phyloP scores from a whole-genome alignment of 495 filamentous ascomycete genomes.

The Staphylotrichum longicolle region DNA sequence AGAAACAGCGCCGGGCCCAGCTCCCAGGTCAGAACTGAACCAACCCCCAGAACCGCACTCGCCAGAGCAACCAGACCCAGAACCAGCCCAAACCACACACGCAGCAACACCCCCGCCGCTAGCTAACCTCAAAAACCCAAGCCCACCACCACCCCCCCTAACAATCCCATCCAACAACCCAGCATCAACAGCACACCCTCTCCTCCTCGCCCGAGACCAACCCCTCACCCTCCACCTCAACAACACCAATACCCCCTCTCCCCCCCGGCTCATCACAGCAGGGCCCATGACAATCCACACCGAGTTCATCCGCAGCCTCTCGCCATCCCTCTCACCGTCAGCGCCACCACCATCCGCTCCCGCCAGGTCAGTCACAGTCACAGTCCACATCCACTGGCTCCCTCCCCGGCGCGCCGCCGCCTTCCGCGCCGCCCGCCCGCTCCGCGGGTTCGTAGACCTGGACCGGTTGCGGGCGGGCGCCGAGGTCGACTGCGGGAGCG shows the following conservation, averaged over 20 bases:
- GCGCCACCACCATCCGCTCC: no score
- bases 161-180: background rate
- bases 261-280: background rate
- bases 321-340: no score
- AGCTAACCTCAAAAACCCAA: background rate
- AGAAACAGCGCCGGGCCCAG: no score
- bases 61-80: no score
- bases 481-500: conserved; percentile 5
- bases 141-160: background rate
- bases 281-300: conserved; percentile 3
- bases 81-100: no score
- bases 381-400: background rate
- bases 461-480: background rate
- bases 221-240: background rate
- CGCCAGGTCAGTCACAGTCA: no score
- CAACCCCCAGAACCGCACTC: no score
- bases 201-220: conserved; percentile 1
- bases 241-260: background rate
- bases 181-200: background rate
- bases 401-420: background rate
- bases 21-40: no score
- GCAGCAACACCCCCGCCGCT: no score
- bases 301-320: background rate
- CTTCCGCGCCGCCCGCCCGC: background rate
- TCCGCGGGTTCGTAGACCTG: background rate